Base-by-base conservation (phyloP, 495 filamentous ascomycete species). In the Usnea hakonensis region DNA sequence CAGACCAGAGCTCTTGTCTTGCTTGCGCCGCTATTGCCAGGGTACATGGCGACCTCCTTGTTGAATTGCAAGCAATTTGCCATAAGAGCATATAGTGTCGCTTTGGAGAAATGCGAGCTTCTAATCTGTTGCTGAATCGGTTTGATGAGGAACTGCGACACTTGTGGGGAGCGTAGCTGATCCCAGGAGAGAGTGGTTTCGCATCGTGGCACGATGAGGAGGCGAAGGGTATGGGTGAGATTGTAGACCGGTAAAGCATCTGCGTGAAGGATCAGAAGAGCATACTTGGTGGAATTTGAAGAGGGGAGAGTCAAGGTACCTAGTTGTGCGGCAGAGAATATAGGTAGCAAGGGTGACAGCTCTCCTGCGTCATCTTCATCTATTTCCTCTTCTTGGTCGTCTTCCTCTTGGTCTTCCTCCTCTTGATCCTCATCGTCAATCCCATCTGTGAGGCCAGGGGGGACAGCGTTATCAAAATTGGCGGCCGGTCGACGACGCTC, bases 141-240 rank as follows among this genome's bases (percentile, higher is more conserved):
- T 76, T 96, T 97, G 67, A 96, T 81, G 28, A 97, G 79, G 71
- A 97, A 97, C 72, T 95, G 91, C 19, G 90, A 96, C 38, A 97
- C 87, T 71, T 97, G 93, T 9, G 92, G 93, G 13, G 92, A 95
- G 55, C 92, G 83, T 64, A 97, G 77, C 73, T 97, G 93, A 63
- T 96, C 92, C 91, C 91, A 97, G n/a, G 89, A 86, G 57, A 97
- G 74, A 0, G 89, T 92, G 5, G 92, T 96, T 73, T 97, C 92
- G 73, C 90, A 93, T 72, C 87, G 83, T 26, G 88, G 79, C 56
- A 88, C 79, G 52, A 97, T 85, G 46, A 96, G 76, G 23, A 89
- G 83, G 60, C 92, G 89, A 56, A 96, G 92, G 16, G 87, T 82
- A 76, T 96, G 92, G 43, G 90, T 94, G 64, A 94, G 81, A 68